Conservation (phyloP, 2,329 filamentous ascomycete genomes). For the Penicillium capsulatum region DNA sequence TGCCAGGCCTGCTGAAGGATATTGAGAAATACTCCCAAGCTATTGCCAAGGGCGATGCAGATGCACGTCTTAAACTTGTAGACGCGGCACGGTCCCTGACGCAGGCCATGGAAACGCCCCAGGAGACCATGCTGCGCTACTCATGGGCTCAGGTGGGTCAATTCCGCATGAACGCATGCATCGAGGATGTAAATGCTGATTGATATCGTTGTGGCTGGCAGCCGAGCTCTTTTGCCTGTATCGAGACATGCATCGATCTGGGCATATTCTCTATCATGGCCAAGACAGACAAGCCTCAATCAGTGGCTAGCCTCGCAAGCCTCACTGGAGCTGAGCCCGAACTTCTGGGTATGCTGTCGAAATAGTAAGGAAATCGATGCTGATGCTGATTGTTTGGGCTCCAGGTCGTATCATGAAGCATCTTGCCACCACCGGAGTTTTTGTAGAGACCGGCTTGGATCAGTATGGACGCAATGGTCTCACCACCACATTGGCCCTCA, state of each 20-base stretch:
- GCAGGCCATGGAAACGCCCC: conserved; percentile 27
- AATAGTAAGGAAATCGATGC: not conserved
- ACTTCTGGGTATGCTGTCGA: conserved; percentile 10
- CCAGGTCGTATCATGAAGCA: conserved; percentile 18
- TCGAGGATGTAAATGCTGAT: no score
- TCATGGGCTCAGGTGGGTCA: conserved; percentile 27
- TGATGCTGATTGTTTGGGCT: not conserved
- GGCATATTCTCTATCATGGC: conserved; percentile 13
- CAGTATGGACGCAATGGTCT: conserved; percentile 13
- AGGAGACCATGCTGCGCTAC: conserved; percentile 26
- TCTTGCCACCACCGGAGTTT: conserved; percentile 14
- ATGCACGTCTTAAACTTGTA: conserved; percentile 21
- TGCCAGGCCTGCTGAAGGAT: conserved; percentile 17
- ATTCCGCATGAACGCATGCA: no score
- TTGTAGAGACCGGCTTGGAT: conserved; percentile 15
- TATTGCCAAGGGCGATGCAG: conserved; percentile 8
- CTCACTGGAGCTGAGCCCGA: conserved; percentile 8
- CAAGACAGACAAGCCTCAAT: conserved; percentile 7
- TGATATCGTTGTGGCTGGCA: not conserved
- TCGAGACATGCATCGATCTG: conserved; percentile 17
- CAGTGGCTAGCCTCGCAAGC: conserved; percentile 15
- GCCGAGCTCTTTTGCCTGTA: conserved; percentile 16
- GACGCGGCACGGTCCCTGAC: conserved; percentile 26
- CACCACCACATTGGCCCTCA: conserved; percentile 8
- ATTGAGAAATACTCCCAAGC: conserved; percentile 14